phyloP scores from a whole-genome alignment of 2,329 filamentous ascomycete genomes.

The Botrytis byssoidea region DNA sequence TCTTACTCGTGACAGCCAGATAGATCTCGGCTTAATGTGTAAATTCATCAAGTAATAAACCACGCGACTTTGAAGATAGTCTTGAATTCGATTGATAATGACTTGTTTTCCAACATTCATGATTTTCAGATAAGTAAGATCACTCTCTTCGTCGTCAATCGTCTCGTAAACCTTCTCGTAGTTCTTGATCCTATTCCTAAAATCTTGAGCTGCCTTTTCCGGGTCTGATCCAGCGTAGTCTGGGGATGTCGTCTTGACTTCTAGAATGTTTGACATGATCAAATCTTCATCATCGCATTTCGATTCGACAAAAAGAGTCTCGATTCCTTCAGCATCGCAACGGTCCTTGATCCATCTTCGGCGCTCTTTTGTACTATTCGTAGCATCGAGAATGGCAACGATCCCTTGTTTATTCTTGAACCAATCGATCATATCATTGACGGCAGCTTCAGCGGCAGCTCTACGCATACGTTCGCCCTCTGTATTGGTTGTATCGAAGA shows the following conservation, averaged over 20 bases:
- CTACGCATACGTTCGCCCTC: constrained; percentile 88
- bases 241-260: constrained; percentile 94
- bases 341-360: constrained; percentile 87
- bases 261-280: constrained; percentile 97
- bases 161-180: constrained; percentile 97
- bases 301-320: constrained; percentile 94
- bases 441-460: constrained; percentile 86
- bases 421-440: constrained; percentile 93
- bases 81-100: constrained; percentile 96
- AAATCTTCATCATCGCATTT: constrained; percentile 94
- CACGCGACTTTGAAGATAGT: constrained; percentile 93
- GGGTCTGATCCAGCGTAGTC: constrained; percentile 95
- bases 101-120: constrained; percentile 95
- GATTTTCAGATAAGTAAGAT: constrained; percentile 94
- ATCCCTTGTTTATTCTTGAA: constrained; percentile 75
- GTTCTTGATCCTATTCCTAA: constrained; percentile 89
- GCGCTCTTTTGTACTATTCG: constrained; percentile 88
- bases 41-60: constrained; percentile 99
- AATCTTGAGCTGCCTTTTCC: constrained; percentile 85
- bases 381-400: constrained; percentile 93
- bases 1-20: constrained; percentile 90
- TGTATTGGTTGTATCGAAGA: constrained; percentile 87
- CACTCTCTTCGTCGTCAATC: constrained; percentile 82
- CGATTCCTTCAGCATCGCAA: constrained; percentile 72
- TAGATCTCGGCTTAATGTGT: constrained; percentile 92